phyloP scores from a whole-genome alignment of 192 early-diverging fungal genomes.

The Umbelopsis ramanniana region DNA sequence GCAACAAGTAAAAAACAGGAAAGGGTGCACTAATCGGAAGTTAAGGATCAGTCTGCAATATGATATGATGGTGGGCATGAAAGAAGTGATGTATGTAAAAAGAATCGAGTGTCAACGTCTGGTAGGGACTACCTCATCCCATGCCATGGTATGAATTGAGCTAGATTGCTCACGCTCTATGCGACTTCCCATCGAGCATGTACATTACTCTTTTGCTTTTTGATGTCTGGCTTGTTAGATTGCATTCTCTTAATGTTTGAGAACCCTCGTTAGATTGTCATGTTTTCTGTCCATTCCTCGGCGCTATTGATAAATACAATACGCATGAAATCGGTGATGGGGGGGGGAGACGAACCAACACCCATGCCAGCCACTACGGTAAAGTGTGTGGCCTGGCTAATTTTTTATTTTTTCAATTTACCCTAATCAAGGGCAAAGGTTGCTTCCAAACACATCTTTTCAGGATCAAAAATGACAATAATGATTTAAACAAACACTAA shows the following conservation, averaged over 20 bases:
- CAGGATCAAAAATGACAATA: constrained; percentile 15
- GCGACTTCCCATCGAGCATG: no score
- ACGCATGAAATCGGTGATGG: neutral
- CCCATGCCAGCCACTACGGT: neutral
- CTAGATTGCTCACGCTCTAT: no score
- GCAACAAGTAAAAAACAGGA: neutral
- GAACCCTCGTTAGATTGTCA: neutral
- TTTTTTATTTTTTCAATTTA: neutral
- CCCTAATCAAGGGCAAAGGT: neutral
- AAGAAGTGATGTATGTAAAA: constrained; percentile 20
- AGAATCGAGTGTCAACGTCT: neutral
- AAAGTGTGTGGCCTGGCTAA: neutral
- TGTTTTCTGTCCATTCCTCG: neutral
- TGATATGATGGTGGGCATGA: constrained; percentile 12
- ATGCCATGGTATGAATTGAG: neutral
- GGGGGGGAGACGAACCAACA: neutral
- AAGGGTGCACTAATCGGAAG: constrained; percentile 14
- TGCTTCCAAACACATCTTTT: neutral
- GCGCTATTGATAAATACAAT: neutral
- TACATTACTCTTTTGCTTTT: no score
- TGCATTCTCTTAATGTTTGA: constrained; percentile 1
- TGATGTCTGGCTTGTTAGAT: neutral
- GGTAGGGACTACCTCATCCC: neutral
- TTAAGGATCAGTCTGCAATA: constrained; percentile 17
- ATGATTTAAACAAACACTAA: constrained; percentile 20